Base-by-base conservation (phyloP, 2,329 filamentous ascomycete species). In the Pyrenochaeta sp. region DNA sequence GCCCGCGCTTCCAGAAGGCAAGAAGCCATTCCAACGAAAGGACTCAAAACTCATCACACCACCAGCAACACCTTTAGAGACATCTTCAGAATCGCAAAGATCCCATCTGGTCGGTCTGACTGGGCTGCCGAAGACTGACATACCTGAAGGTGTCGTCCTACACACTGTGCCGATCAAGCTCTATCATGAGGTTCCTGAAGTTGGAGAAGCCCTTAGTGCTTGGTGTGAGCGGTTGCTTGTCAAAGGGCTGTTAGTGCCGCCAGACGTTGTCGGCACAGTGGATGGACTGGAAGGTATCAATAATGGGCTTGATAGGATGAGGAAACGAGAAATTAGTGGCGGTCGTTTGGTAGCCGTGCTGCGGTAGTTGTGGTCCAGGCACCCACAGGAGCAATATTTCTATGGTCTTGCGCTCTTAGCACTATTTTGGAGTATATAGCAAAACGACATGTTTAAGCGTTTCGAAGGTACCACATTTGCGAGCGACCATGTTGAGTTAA, bases 121-220 rank as follows among this genome's bases (percentile, higher is more conserved):
- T 0, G 90, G 90, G 0, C 64, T 91, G 2, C 90, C 90, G 0
- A 91, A 91, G 68, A 78, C 78, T 3, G 52, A 62, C 19, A 74
- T 77, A 1, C 74, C 76, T 0, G 76, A 79, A 0, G 82, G 82
- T 0, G 79, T 87, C 0, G 72, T 80, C 5, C 83, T 87, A 55
- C 90, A 92, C 68, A 86, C 82, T 0, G 88, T 93, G 0, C 90
- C 90, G 0, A 91, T 93, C 60, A 93, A 93, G 74, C 69, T 91
- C 3, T 93, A 91, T 68, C 91, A 93, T 69, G 87, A 90, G 56
- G 82, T 88, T 0, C 84, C 86, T 0, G 80, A 81, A 1, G 80
- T 92, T 0, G 91, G 91, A 0, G 84, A 88, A 61, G 81, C 81
- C 0, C 72, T 92, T 52, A 86, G 87, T 12, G 72, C 79, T 1